A percentile compares a stretch with the other conserved stretches of the same genome.
These are phyloP conservation scores for Zygosaccharomyces gambellarensis DNA, from an alignment of 805 yeast species.

Conservation along the genomic window DNA sequence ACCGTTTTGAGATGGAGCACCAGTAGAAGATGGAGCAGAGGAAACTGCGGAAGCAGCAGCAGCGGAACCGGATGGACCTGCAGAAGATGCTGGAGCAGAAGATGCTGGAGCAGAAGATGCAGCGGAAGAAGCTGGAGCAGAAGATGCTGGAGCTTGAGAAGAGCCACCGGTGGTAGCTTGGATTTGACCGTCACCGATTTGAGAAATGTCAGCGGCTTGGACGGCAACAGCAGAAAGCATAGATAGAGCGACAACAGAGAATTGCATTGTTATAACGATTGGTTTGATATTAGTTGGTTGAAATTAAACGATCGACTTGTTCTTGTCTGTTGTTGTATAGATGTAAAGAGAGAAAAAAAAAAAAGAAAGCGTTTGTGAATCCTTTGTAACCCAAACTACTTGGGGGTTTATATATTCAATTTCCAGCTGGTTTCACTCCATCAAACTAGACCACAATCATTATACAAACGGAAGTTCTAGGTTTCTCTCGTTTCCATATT, in stretches of 20 bases:
- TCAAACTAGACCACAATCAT: background rate
- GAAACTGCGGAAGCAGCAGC: conserved; percentile 1
- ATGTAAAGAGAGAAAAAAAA: background rate
- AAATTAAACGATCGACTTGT: conserved; percentile 12
- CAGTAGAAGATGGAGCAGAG: conserved; percentile 1
- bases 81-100: conserved; percentile 3
- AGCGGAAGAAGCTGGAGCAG: conserved; percentile 6
- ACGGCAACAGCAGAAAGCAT: conserved; percentile 13
- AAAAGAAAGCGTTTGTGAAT: background rate
- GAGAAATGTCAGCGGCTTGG: conserved; percentile 15
- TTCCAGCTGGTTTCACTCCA: background rate
- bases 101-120: background rate
- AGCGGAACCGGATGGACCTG: background rate
- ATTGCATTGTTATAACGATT: conserved; percentile 11
- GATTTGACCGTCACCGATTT: conserved; percentile 16
- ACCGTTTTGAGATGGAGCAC: conserved; percentile 4
- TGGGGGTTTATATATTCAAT: conserved; percentile 4
- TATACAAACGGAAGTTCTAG: background rate
- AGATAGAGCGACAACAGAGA: conserved; percentile 17
- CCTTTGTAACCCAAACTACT: background rate
- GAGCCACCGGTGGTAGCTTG: conserved; percentile 12
- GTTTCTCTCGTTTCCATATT: background rate
- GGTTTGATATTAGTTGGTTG: background rate
- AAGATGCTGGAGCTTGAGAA: conserved; percentile 1
- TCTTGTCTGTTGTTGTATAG: conserved; percentile 1